Base-by-base conservation (phyloP, 1,284 basidiomycete species). In the Leccinum pseudoinsigne region DNA sequence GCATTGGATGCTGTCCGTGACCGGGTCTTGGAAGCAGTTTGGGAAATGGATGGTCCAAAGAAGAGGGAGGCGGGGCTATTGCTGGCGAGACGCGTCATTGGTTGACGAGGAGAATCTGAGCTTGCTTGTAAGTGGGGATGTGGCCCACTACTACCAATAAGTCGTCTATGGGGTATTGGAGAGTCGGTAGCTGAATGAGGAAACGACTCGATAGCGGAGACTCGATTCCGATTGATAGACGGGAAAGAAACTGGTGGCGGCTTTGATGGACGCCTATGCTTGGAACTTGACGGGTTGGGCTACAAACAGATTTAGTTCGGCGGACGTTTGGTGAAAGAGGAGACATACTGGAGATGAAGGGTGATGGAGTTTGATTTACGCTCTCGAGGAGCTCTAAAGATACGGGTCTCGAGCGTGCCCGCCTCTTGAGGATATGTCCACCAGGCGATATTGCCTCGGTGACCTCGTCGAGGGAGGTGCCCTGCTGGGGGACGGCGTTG, bases 371-470 rank as follows among this genome's bases (percentile, higher is more conserved):
- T 62, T 75, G 75, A 66, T 79, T 76, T 45, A 78, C 74, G 62
- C 81, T 82, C 69, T 86, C 81, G 9, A 85, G 78, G 53, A 90
- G 73, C 69, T 91, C 88, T 42, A 83, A 74, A 28, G 89, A 90
- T 9, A 90, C 77, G 2, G 88, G 89, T 57, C 88, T 79, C 38
- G 87, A 85, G 16, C 86, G 84, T 3, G 88, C 88, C 16, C 88
- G 83, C 61, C 89, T 81, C 74, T 92, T 92, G 36, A 80, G 83
- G 62, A 91, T 77, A 72, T 90, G 90, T 0, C 89, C 89, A 23
- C 86, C 87, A 3, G 88, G 89, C 0, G 88, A 92, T 63, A 90
- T 79, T 1, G 86, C 85, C 67, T 88, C 87, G 3, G 81, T 86
- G 26, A 89, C 88, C 65, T 87, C 84, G 21, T 81, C 78, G 59